A percentile compares a stretch with the other conserved stretches of the same genome.
These are phyloP conservation scores for Camelina hispida DNA, from an alignment of 345 rosid genomes.

Conservation along the genomic window DNA sequence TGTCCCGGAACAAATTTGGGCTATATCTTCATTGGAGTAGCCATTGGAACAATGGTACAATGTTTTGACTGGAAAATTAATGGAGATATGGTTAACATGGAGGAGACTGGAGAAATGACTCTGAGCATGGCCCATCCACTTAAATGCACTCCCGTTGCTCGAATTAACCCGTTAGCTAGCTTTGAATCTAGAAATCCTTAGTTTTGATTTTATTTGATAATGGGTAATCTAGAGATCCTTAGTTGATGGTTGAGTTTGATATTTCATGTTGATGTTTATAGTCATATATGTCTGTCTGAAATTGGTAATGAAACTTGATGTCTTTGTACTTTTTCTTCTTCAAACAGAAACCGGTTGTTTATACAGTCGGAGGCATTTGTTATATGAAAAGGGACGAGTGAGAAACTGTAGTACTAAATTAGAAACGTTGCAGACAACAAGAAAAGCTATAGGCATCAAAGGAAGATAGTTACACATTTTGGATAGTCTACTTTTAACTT, in stretches of 20 bases:
- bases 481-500: constrained; percentile 38
- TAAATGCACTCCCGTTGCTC: constrained; percentile 41
- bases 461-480: constrained; percentile 33
- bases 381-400: neutral
- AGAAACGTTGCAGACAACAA: constrained; percentile 28
- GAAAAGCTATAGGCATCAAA: constrained; percentile 33
- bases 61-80: constrained; percentile 45
- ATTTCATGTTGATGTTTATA: neutral
- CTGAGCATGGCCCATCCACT: constrained; percentile 47
- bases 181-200: constrained; percentile 23
- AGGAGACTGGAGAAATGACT: constrained; percentile 41
- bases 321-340: constrained; percentile 11
- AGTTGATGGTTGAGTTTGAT: constrained; percentile 19
- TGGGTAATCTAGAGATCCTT: constrained; percentile 13
- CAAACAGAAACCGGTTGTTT: neutral
- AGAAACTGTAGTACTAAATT: constrained; percentile 11
- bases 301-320: constrained; percentile 6
- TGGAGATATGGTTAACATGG: constrained; percentile 39
- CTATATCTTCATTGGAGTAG: constrained; percentile 27
- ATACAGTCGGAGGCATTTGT: neutral
- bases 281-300: constrained; percentile 4
- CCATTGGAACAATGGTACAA: constrained; percentile 43
- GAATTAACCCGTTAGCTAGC: constrained; percentile 38
- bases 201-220: neutral
- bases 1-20: constrained; percentile 44